Evolutionary conservation across 805 yeast genomes (phyloP).

Genomic region (Lachancea lanzarotensis): DNA sequence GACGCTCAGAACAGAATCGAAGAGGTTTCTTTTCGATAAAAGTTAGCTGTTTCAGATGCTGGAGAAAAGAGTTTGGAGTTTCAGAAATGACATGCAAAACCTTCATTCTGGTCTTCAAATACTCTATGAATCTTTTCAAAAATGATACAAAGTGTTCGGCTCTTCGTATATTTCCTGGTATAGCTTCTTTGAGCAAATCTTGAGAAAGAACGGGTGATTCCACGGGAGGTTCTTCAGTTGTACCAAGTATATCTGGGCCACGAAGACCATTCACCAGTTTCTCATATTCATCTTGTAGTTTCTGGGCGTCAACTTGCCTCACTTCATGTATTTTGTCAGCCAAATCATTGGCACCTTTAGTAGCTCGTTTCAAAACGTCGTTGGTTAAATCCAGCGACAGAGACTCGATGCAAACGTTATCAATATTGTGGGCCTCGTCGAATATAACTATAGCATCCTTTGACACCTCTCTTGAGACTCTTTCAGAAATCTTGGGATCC

Average conservation of each 20-base stretch:
- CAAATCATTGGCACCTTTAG: slow-evolving; percentile 76
- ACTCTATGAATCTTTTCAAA: slow-evolving; percentile 86
- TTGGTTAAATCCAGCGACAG: slow-evolving; percentile 87
- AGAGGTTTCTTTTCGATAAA: slow-evolving; percentile 90
- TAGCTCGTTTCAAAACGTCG: slow-evolving; percentile 77
- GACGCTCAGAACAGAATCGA: slow-evolving; percentile 84
- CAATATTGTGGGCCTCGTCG: slow-evolving; percentile 98
- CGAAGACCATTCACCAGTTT: slow-evolving; percentile 84
- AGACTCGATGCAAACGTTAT: slow-evolving; percentile 97
- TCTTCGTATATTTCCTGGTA: slow-evolving; percentile 94
- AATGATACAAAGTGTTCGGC: slow-evolving; percentile 97
- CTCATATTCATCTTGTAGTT: slow-evolving; percentile 84
- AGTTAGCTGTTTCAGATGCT: slow-evolving; percentile 88
- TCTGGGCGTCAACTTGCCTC: slow-evolving; percentile 73
- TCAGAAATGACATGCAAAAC: slow-evolving; percentile 96
- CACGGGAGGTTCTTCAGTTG: slow-evolving; percentile 52
- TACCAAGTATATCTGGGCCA: slow-evolving; percentile 64
- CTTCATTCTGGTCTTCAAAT: slow-evolving; percentile 94
- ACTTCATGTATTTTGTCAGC: slow-evolving; percentile 80
- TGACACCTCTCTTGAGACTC: slow-evolving; percentile 87
- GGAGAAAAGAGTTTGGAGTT: slow-evolving; percentile 87
- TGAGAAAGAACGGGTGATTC: slow-evolving; percentile 81
- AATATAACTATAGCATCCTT: slow-evolving; percentile 91
- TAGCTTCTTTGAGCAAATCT: slow-evolving; percentile 83
- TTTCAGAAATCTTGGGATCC: slow-evolving; percentile 94